Evolutionary conservation across 2,329 filamentous ascomycete genomes (phyloP).

Genomic region (Xylariaceae sp.): DNA sequence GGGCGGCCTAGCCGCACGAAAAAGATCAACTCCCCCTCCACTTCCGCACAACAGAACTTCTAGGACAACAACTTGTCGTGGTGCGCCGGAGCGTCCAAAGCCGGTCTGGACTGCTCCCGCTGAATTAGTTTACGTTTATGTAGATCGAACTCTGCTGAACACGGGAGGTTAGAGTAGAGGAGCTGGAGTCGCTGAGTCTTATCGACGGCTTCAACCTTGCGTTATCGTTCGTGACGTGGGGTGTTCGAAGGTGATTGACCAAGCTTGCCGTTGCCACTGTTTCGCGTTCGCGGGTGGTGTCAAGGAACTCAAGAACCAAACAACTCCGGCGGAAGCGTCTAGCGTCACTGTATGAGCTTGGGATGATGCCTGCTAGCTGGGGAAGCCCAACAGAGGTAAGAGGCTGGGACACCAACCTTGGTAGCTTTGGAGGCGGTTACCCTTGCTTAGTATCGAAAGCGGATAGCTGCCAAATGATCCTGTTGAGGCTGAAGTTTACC

Average conservation of each 20-base stretch:
- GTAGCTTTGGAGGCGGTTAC: not conserved
- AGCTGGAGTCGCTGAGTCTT: conserved; percentile 16
- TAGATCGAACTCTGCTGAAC: no score
- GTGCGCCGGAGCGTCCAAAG: conserved; percentile 26
- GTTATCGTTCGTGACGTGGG: conserved; percentile 16
- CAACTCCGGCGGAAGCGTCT: no score
- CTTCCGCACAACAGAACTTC: conserved; percentile 38
- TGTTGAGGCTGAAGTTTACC: conserved; percentile 20
- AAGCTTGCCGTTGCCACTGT: conserved; percentile 9
- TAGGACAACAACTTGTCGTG: conserved; percentile 36
- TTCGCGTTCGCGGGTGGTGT: no score
- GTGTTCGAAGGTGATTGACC: conserved; percentile 7
- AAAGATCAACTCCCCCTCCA: conserved; percentile 51
- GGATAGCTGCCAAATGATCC: no score
- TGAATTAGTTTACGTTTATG: conserved; percentile 9
- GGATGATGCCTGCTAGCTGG: not conserved
- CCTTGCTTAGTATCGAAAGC: no score
- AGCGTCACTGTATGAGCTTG: conserved; percentile 1
- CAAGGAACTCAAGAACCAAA: no score
- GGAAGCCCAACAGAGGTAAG: not conserved
- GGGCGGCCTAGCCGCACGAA: conserved; percentile 55
- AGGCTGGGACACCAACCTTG: no score
- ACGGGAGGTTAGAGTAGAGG: no score
- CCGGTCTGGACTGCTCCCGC: conserved; percentile 26
- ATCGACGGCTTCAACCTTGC: conserved; percentile 25